These are phyloP conservation scores for Kwoniella shivajii DNA, from an alignment of 1,284 basidiomycete genomes.

Conservation along the genomic window DNA sequence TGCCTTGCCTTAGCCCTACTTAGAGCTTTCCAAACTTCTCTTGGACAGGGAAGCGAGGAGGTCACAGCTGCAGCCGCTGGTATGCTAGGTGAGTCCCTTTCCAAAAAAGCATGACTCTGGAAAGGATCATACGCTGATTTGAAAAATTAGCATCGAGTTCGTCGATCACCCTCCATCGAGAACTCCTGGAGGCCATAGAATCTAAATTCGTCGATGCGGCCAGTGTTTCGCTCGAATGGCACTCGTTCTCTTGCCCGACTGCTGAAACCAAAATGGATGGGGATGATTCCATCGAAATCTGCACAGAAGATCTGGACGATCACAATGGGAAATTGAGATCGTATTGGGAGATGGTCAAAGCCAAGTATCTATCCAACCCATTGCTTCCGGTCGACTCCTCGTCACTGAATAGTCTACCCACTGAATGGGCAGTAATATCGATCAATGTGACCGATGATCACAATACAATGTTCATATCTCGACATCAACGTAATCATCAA, in stretches of 20 bases:
- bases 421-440: slow-evolving; percentile 81
- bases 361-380: slow-evolving; percentile 57
- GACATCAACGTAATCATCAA: slow-evolving; percentile 65
- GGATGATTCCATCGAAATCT: neutral
- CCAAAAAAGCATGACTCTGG: neutral
- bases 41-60: slow-evolving; percentile 63
- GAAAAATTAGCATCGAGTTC: slow-evolving; percentile 56
- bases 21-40: slow-evolving; percentile 72
- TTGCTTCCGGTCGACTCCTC: slow-evolving; percentile 53
- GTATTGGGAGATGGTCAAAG: slow-evolving; percentile 66
- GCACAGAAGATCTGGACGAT: slow-evolving; percentile 47
- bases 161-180: slow-evolving; percentile 75
- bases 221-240: slow-evolving; percentile 70
- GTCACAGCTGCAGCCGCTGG: slow-evolving; percentile 63
- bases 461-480: slow-evolving; percentile 78
- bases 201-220: slow-evolving; percentile 57
- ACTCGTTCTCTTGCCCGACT: slow-evolving; percentile 52
- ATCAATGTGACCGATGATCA: slow-evolving; percentile 81
- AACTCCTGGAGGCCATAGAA: slow-evolving; percentile 58
- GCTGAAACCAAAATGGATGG: neutral
- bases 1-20: slow-evolving; percentile 71
- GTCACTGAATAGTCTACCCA: slow-evolving; percentile 61
- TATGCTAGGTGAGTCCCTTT: slow-evolving; percentile 64
- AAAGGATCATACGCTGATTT: slow-evolving; percentile 56
- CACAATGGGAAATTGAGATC: slow-evolving; percentile 55